Evolutionary conservation across 202 grass and related monocot species (phyloP).

Genomic region (Brachypodium distachyon): DNA sequence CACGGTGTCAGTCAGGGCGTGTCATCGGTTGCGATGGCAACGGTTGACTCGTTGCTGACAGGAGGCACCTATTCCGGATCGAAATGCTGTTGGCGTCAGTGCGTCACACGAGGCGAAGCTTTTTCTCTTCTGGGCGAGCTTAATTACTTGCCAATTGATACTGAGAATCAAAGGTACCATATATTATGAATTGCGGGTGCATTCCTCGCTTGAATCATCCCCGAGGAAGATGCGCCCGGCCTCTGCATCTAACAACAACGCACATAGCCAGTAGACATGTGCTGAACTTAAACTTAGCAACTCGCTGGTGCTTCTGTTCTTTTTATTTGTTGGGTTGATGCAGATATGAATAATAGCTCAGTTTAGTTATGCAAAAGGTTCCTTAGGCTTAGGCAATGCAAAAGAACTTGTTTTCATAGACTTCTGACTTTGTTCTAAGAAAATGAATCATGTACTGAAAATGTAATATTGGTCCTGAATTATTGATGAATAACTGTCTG

Average conservation of each 20-base stretch:
- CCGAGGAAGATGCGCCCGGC: too few relatives aligned
- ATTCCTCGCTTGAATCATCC: too few relatives aligned
- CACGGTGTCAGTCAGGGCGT: too few relatives aligned
- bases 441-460: background rate
- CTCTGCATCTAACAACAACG: too few relatives aligned
- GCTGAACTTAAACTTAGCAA: background rate
- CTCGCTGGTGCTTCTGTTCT: background rate
- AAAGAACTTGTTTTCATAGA: background rate
- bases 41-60: background rate
- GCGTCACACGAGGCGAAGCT: background rate
- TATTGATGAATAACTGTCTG: background rate
- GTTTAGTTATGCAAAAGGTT: background rate
- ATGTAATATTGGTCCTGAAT: background rate
- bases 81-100: background rate
- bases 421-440: background rate
- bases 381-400: background rate
- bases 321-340: background rate
- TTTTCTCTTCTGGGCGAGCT: too few relatives aligned
- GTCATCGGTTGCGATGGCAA: background rate
- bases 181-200: too few relatives aligned
- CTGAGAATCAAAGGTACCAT: too few relatives aligned
- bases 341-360: background rate
- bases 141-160: too few relatives aligned
- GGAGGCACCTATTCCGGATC: background rate
- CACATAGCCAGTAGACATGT: background rate